These are phyloP conservation scores for Acanthamoeba healyi DNA, from an alignment of 208 protist genomes.

Conservation along the genomic window DNA sequence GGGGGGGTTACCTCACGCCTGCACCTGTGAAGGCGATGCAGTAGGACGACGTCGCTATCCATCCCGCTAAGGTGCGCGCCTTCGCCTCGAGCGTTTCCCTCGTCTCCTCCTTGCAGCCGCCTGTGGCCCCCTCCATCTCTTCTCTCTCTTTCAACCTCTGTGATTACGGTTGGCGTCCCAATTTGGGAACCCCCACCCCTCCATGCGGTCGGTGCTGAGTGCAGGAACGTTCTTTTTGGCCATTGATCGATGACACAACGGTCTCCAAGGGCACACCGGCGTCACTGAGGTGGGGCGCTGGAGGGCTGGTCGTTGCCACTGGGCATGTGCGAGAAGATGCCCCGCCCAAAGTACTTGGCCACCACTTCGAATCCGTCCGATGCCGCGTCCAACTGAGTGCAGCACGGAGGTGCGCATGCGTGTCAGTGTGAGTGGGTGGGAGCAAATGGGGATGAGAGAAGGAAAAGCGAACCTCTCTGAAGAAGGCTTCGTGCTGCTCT, in stretches of 20 bases:
- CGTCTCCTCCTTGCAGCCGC: too few relatives aligned
- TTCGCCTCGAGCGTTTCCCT: neutral
- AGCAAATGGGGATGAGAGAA: neutral
- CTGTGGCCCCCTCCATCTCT: conserved; percentile 27
- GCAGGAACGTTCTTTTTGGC: too few relatives aligned
- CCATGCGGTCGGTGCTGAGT: too few relatives aligned
- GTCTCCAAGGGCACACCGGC: neutral
- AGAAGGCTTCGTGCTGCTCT: conserved; percentile 91
- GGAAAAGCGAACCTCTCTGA: conserved; percentile 84
- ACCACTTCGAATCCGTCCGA: conserved; percentile 93
- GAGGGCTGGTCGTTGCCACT: neutral
- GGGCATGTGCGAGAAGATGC: conserved; percentile 85
- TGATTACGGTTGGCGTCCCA: too few relatives aligned
- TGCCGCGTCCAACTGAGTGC: conserved; percentile 79
- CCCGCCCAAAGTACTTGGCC: conserved; percentile 94
- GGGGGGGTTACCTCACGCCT: conserved; percentile 58
- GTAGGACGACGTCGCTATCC: conserved; percentile 63
- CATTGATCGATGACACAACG: neutral
- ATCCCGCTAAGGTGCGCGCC: conserved; percentile 12
- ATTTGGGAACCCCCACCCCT: too few relatives aligned
- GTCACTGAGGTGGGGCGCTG: neutral
- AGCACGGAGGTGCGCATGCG: too few relatives aligned
- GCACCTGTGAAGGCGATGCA: conserved; percentile 77
- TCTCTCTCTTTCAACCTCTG: too few relatives aligned
- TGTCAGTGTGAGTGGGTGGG: neutral